A percentile compares a stretch with the other conserved stretches of the same genome.
These are phyloP conservation scores for Coemansia sp. DNA, from an alignment of 192 early-diverging fungal genomes.

Conservation along the genomic window DNA sequence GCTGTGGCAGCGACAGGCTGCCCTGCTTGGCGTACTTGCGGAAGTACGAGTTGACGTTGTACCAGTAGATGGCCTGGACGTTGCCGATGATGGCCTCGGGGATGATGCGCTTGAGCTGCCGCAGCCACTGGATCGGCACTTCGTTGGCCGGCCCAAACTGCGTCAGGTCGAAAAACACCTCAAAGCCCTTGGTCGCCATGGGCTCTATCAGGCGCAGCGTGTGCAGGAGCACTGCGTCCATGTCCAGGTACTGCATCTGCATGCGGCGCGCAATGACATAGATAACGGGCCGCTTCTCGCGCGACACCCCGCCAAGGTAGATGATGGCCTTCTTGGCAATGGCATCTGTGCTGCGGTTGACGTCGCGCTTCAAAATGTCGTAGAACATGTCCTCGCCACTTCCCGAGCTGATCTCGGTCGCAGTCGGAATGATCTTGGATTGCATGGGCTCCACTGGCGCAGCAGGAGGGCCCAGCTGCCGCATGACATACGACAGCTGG, in stretches of 20 bases:
- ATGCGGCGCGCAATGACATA: slow-evolving; percentile 82
- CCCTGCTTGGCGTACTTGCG: slow-evolving; percentile 62
- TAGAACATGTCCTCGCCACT: slow-evolving; percentile 41
- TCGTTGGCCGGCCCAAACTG: slow-evolving; percentile 79
- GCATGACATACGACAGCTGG: slow-evolving; percentile 77
- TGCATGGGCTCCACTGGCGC: slow-evolving; percentile 45
- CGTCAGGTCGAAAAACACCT: slow-evolving; percentile 80
- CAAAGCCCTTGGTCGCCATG: slow-evolving; percentile 65
- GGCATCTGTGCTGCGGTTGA: slow-evolving; percentile 62
- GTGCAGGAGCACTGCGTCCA: slow-evolving; percentile 79
- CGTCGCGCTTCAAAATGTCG: slow-evolving; percentile 74
- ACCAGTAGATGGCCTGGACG: slow-evolving; percentile 68
- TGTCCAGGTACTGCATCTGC: slow-evolving; percentile 72
- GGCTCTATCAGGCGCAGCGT: slow-evolving; percentile 68
- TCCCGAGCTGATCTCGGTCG: slow-evolving; percentile 4
- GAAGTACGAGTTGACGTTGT: slow-evolving; percentile 80
- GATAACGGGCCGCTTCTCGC: slow-evolving; percentile 72
- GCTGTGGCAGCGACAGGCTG: slow-evolving; percentile 43
- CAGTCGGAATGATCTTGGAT: slow-evolving; percentile 17
- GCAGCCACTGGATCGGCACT: slow-evolving; percentile 72
- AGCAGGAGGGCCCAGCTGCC: slow-evolving; percentile 83
- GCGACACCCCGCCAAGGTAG: slow-evolving; percentile 78
- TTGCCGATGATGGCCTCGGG: slow-evolving; percentile 65
- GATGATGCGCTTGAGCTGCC: slow-evolving; percentile 68
- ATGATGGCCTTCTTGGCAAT: slow-evolving; percentile 70